Base-by-base conservation (phyloP, 768 basidiomycete genomes). In the Fomitopsis serialis region DNA sequence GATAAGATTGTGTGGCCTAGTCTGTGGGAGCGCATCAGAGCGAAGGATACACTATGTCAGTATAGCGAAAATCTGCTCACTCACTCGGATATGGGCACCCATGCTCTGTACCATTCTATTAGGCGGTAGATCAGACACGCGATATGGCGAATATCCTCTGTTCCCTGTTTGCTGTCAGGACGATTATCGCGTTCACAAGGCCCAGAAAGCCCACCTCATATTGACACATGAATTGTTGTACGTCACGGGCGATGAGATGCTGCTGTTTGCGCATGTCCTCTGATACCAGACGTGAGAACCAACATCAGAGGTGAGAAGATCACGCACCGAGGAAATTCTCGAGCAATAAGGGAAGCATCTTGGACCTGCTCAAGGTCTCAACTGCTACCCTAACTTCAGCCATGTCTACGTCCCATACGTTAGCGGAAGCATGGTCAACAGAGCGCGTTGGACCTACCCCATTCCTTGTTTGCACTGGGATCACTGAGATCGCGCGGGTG, bases 21-120 rank as follows among this genome's bases (percentile, higher is more conserved):
- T 54, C 87, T 89, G n/a, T 29, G 1, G 36, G 6, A 15, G 13
- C 48, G 32, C 17, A 56, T 47, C 45, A 47, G 54, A n/a, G n/a
- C n/a, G n/a, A n/a, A n/a, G n/a, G n/a, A 60, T 13, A 40, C 1
- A 15, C 22, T 19, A 21, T 27, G n/a, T 23, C 13, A 36, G 37
- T 50, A n/a, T n/a, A n/a, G n/a, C n/a, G n/a, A n/a, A n/a, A n/a
- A n/a, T n/a, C n/a, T n/a, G 25, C 10, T 8, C 11, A 45, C 55
- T 45, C 32, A 61, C 87, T 87, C 86, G 43, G 69, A 61, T 13
- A 78, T 76, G 0, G 87, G 87, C 21, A 75, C 74, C 90, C 90
- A 92, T n/a, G 80, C 77, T 49, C 75, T 75, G 63, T 84, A 87
- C 90, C 90, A 92, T 22, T 83, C 77, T 17, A 82, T 69, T 3